Evolutionary conservation across 2,329 filamentous ascomycete species (phyloP).

Genomic region (Rhynchosporium agropyri): DNA sequence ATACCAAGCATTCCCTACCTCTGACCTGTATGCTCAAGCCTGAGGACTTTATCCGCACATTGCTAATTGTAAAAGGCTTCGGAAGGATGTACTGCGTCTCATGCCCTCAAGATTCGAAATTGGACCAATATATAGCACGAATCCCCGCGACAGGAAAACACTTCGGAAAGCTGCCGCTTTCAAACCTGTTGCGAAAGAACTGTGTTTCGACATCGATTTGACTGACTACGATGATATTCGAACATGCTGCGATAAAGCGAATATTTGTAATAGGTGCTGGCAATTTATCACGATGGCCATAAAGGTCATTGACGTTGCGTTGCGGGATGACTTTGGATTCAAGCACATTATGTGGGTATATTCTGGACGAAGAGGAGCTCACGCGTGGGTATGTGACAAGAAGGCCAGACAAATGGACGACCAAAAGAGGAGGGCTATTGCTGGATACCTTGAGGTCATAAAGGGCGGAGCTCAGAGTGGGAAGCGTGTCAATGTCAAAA

Average conservation of each 20-base stretch:
- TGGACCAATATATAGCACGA: conserved; percentile 92
- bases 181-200: conserved; percentile 84
- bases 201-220: conserved; percentile 99
- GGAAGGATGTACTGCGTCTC: conserved; percentile 85
- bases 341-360: conserved; percentile 98
- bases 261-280: conserved; percentile 95
- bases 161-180: conserved; percentile 80
- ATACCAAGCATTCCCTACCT: conserved; percentile 78
- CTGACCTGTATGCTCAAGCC: conserved; percentile 55
- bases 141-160: conserved; percentile 90
- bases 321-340: conserved; percentile 95
- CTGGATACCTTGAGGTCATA: conserved; percentile 88
- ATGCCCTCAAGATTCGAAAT: conserved; percentile 97
- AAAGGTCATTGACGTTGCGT: conserved; percentile 82
- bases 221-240: conserved; percentile 98
- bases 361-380: conserved; percentile 91
- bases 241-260: conserved; percentile 91
- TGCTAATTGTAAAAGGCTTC: conserved; percentile 58
- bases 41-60: background rate
- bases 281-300: conserved; percentile 97
- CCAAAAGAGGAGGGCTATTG: conserved; percentile 79
- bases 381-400: conserved; percentile 97
- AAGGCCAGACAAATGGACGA: conserved; percentile 84
- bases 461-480: conserved; percentile 82
- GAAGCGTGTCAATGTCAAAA: conserved; percentile 81